Base-by-base conservation (phyloP, 2,329 filamentous ascomycete genomes). In the Pyricularia pennisetigena region DNA sequence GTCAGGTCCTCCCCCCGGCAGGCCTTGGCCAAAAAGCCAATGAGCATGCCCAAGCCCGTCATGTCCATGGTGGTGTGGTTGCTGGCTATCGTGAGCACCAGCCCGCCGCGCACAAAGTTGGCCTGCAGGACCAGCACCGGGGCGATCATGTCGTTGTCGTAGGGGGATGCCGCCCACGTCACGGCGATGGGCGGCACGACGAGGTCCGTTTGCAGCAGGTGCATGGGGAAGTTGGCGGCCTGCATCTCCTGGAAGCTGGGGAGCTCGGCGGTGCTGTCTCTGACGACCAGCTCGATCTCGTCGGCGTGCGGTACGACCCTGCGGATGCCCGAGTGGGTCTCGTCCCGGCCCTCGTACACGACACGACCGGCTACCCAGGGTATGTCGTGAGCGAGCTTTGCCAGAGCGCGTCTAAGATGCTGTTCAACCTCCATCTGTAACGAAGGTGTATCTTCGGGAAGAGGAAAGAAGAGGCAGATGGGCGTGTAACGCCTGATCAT, bases 331-430 rank as follows among this genome's bases (percentile, higher is more conserved):
- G 74, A 71, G 3, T 74, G 73, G 49, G 71, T 74, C 3, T 73
- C 68, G 10, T 70, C 70, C 7, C 71, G 69, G 6, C 72, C 74
- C 54, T 79, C 75, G 28, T 76, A 73, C 28, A 82, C 73, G 0
- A 82, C 78, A 32, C 81, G 76, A 3, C 83, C 83, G 2, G 82
- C 79, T 0, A 81, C 69, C 81, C 81, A 85, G 0, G 81, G 82
- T 61, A 85, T 20, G 41, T 30, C 65, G 4, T 5, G 23, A 12
- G 24, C 65, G 1, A 66, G 41, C 16, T 12, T 12, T 23, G 65
- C 35, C 4, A 66, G 41, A 16, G 41, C 65, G n/a, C 29, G 41
- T 20, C 28, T 24, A 2, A 66, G 41, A 9, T 57, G 65, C 14
- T 20, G 23, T 20, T 54, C 35, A 4, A 30, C 35, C 65, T 66